These are phyloP conservation scores for Escallonia herrerae DNA, from an alignment of 129 eudicot species.

Conservation along the genomic window DNA sequence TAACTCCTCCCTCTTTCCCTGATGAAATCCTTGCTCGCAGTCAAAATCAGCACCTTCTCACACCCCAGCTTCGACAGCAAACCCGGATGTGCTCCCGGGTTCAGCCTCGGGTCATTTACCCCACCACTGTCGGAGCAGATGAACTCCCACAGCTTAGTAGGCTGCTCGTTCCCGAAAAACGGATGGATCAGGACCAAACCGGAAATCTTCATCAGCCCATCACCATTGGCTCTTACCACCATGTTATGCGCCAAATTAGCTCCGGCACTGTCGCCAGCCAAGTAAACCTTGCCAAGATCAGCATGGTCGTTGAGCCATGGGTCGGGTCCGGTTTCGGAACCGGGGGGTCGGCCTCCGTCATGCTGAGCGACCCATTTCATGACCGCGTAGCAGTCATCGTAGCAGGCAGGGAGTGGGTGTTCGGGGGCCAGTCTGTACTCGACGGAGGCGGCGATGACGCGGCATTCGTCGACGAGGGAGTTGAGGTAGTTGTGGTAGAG, in stretches of 20 bases:
- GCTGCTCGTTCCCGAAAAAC: conserved; percentile 38
- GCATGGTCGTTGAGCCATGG: conserved; percentile 37
- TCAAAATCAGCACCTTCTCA: conserved; percentile 29
- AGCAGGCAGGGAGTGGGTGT: conserved; percentile 36
- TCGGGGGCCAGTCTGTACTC: conserved; percentile 52
- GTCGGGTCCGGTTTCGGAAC: conserved; percentile 7
- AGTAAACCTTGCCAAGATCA: conserved; percentile 23
- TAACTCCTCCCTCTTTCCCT: conserved; percentile 36
- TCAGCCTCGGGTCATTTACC: conserved; percentile 34
- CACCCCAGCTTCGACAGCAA: conserved; percentile 21
- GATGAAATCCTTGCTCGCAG: conserved; percentile 31
- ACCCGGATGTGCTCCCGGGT: conserved; percentile 33
- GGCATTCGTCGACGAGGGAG: conserved; percentile 20
- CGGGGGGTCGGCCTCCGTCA: neutral
- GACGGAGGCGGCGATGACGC: conserved; percentile 36
- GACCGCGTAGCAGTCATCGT: conserved; percentile 43
- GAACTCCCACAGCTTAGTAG: conserved; percentile 19
- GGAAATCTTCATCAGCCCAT: neutral
- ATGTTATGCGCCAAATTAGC: conserved; percentile 48
- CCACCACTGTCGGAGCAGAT: conserved; percentile 22
- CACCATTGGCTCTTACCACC: conserved; percentile 14
- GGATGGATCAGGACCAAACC: conserved; percentile 42
- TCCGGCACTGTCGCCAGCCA: conserved; percentile 61
- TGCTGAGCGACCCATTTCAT: conserved; percentile 38
- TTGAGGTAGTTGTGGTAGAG: conserved; percentile 31